phyloP scores from a whole-genome alignment of 306 rosid species.

The Sophora flavescens region DNA sequence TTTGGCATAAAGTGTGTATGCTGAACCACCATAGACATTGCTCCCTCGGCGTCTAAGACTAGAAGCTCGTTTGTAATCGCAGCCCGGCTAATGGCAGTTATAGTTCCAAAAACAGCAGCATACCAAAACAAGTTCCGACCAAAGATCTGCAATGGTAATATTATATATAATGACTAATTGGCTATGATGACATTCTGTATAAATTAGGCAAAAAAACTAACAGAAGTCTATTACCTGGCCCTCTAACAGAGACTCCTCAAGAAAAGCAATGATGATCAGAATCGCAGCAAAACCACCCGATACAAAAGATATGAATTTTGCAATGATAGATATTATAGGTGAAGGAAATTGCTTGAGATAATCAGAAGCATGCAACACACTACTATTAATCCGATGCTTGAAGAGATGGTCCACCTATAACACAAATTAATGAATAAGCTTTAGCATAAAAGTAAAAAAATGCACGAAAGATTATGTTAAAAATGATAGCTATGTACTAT shows the following conservation, averaged over 20 bases:
- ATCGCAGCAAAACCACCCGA: constrained; percentile 96
- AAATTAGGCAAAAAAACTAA: no score
- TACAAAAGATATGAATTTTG: constrained; percentile 89
- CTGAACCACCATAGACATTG: constrained; percentile 87
- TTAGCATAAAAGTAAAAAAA: constrained; percentile 4
- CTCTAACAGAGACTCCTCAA: constrained; percentile 93
- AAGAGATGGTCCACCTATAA: constrained; percentile 93
- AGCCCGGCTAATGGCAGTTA: constrained; percentile 88
- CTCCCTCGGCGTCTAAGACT: constrained; percentile 82
- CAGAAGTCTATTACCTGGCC: constrained; percentile 71
- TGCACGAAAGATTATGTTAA: background rate
- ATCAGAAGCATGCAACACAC: constrained; percentile 80
- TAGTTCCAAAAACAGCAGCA: constrained; percentile 92
- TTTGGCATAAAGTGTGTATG: constrained; percentile 97
- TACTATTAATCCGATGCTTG: constrained; percentile 89
- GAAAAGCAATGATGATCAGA: constrained; percentile 86
- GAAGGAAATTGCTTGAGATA: constrained; percentile 94
- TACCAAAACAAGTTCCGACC: constrained; percentile 98
- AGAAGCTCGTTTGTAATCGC: constrained; percentile 73
- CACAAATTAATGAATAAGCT: constrained; percentile 8
- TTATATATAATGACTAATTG: no score
- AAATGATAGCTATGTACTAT: constrained; percentile 8
- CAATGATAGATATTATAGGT: constrained; percentile 82
- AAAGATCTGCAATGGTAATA: constrained; percentile 60
- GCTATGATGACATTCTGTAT: no score